Evolutionary conservation across 2,329 filamentous ascomycete species (phyloP), one percentile per base, ranked within the genome.

Genomic region (Chaetomiaceae sp.): DNA sequence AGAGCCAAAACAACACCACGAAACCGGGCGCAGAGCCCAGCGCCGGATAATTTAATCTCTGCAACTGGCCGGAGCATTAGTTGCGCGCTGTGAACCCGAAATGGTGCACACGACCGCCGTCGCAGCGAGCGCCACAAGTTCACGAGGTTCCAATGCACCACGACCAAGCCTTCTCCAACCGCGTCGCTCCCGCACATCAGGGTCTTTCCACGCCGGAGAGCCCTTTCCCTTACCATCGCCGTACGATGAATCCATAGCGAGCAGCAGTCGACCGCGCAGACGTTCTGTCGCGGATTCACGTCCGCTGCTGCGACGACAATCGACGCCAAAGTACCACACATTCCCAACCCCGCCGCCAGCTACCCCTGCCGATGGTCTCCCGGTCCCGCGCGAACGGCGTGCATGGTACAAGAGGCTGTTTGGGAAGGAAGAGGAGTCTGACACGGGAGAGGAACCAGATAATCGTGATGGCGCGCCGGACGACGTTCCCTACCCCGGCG

Each of bases 301-400:
- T 13, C 49, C 23, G 4, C 49, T 48, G 19, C 34, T 68, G 38
- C 70, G 73, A 33, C 72, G 72, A 13, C 64, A 68, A 20, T 69
- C 72, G 8, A 65, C 67, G 6, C 73, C 83, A 58, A 83, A 85
- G 64, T 93, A 92, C 69, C 86, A 91, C 62, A 92, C 88, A 6
- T 92, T 93, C 61, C 87, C 87, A 3, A 87, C 85, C 0, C 77
- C 82, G 30, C 86, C 87, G 14, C 87, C 87, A 12, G 82, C 80
- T 58, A 80, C 81, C 2, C 81, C 83, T 2, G 80, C 82, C 48
- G 75, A 73, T 14, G 60, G 48, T 1, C 47, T 12, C 1, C 41
- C 39, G 34, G 54, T 42, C 46, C 56, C 27, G 44, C 60, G 38
- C 39, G 33, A 58, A 40, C 34, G 63, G 61, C 45, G 64, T 63